Conservation (phyloP, 2,329 filamentous ascomycete genomes). For the Colletotrichum musae region DNA sequence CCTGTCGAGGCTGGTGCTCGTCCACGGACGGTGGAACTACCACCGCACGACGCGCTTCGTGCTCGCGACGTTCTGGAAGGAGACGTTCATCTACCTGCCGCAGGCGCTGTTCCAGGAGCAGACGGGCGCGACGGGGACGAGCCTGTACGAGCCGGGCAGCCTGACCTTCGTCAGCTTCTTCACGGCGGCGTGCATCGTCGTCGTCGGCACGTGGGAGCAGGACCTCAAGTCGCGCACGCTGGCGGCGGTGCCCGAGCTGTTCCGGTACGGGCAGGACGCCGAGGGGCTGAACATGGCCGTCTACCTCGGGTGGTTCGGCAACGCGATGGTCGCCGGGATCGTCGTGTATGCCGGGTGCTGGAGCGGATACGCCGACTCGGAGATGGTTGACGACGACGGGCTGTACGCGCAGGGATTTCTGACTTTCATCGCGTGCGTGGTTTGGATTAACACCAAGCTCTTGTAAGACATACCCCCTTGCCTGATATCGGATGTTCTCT, state of each 20-base stretch:
- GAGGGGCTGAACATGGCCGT: slow-evolving; percentile 80
- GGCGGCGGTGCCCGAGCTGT: slow-evolving; percentile 90
- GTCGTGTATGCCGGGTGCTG: slow-evolving; percentile 53
- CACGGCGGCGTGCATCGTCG: slow-evolving; percentile 88
- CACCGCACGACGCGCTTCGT: slow-evolving; percentile 92
- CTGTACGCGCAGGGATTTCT: slow-evolving; percentile 17
- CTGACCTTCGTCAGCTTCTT: slow-evolving; percentile 97
- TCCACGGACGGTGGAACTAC: slow-evolving; percentile 94
- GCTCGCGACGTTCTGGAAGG: slow-evolving; percentile 92
- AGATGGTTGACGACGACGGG: slow-evolving; percentile 19
- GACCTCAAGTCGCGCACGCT: slow-evolving; percentile 87
- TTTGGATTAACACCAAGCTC: slow-evolving; percentile 23
- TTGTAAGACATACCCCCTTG: background rate
- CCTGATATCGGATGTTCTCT: too few relatives aligned
- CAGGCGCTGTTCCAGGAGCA: slow-evolving; percentile 87
- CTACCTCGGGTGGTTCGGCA: slow-evolving; percentile 69
- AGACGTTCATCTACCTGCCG: slow-evolving; percentile 84
- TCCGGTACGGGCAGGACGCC: slow-evolving; percentile 82
- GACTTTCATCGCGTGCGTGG: slow-evolving; percentile 1
- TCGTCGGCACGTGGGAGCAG: slow-evolving; percentile 94
- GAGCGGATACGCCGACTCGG: slow-evolving; percentile 10
- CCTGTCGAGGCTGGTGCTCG: slow-evolving; percentile 83
- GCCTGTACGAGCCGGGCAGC: slow-evolving; percentile 89
- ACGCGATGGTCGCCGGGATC: slow-evolving; percentile 38
- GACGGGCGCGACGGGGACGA: slow-evolving; percentile 91